phyloP scores from a whole-genome alignment of 2,329 filamentous ascomycete species.

The Amauroascus verrucosus region DNA sequence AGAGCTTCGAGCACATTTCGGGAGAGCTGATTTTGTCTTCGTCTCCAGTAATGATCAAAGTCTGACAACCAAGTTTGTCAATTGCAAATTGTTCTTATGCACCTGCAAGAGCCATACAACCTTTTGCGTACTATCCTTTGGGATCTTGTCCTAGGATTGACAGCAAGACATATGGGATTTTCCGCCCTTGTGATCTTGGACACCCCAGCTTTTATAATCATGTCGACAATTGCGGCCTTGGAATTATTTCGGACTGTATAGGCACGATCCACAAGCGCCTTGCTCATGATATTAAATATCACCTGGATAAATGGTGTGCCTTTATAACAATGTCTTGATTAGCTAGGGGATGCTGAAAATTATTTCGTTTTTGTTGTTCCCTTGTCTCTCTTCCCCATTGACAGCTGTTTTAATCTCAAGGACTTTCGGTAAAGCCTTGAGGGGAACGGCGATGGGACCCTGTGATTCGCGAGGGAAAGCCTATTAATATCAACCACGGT shows the following conservation, averaged over 20 bases:
- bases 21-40: slow-evolving; percentile 38
- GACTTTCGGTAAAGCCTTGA: slow-evolving; percentile 34
- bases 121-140: slow-evolving; percentile 49
- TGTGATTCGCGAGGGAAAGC: slow-evolving; percentile 16
- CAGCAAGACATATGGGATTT: slow-evolving; percentile 35
- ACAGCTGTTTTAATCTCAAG: slow-evolving; percentile 39
- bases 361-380: slow-evolving; percentile 40
- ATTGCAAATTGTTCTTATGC: slow-evolving; percentile 29
- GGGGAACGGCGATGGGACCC: slow-evolving; percentile 45
- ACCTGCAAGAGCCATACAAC: slow-evolving; percentile 40
- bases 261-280: slow-evolving; percentile 30
- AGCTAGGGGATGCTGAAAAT: slow-evolving; percentile 43
- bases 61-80: slow-evolving; percentile 25
- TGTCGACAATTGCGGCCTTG: slow-evolving; percentile 37
- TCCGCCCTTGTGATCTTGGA: slow-evolving; percentile 24
- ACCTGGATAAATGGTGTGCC: slow-evolving; percentile 43
- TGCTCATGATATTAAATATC: slow-evolving; percentile 33
- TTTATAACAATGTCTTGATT: slow-evolving; percentile 40
- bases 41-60: slow-evolving; percentile 37
- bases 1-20: slow-evolving; percentile 27
- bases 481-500: too few relatives aligned
- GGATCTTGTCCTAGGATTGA: slow-evolving; percentile 41
- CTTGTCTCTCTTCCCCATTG: slow-evolving; percentile 43
- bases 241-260: slow-evolving; percentile 36
- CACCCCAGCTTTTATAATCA: slow-evolving; percentile 23